Percentiles rank a stretch among this genome's conserved stretches.
Conservation (phyloP, 2,329 filamentous ascomycete species). For the Scortechinia acanthostroma region DNA sequence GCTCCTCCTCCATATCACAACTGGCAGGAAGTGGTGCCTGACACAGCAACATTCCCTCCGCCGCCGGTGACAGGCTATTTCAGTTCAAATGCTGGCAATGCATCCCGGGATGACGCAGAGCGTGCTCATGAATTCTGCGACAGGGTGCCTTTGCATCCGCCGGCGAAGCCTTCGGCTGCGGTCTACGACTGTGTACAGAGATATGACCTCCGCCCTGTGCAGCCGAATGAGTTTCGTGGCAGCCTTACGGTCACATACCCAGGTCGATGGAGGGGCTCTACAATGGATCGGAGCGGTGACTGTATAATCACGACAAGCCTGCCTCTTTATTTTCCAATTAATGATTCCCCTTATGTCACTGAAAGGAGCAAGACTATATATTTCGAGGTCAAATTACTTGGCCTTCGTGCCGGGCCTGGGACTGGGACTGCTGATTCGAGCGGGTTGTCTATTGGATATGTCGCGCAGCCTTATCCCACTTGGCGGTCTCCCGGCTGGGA, state of each 20-base stretch:
- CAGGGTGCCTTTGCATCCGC: slow-evolving; percentile 37
- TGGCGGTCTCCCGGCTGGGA: slow-evolving; percentile 60
- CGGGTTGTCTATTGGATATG: slow-evolving; percentile 49
- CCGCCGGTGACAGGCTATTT: slow-evolving; percentile 45
- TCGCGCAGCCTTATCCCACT: slow-evolving; percentile 51
- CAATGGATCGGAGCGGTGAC: neutral
- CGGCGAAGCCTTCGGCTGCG: slow-evolving; percentile 21
- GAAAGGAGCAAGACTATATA: slow-evolving; percentile 42
- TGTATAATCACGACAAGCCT: neutral
- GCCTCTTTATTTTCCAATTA: slow-evolving; percentile 15
- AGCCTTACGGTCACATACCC: neutral
- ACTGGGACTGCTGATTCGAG: slow-evolving; percentile 29
- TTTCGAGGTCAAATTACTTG: slow-evolving; percentile 44
- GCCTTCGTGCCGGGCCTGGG: slow-evolving; percentile 24
- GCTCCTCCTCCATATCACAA: slow-evolving; percentile 50
- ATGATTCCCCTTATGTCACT: slow-evolving; percentile 37
- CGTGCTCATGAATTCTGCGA: slow-evolving; percentile 47
- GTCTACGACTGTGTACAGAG: neutral
- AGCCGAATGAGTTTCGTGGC: neutral
- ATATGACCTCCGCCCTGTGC: neutral
- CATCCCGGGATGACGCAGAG: slow-evolving; percentile 40
- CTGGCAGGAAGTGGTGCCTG: slow-evolving; percentile 49
- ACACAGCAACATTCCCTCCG: slow-evolving; percentile 49
- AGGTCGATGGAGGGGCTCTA: neutral
- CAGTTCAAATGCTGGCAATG: slow-evolving; percentile 46